Percentiles rank a stretch among this genome's conserved stretches.
These are phyloP conservation scores for Penicillium brasilianum DNA, from an alignment of 2,329 filamentous ascomycete genomes.

Conservation along the genomic window DNA sequence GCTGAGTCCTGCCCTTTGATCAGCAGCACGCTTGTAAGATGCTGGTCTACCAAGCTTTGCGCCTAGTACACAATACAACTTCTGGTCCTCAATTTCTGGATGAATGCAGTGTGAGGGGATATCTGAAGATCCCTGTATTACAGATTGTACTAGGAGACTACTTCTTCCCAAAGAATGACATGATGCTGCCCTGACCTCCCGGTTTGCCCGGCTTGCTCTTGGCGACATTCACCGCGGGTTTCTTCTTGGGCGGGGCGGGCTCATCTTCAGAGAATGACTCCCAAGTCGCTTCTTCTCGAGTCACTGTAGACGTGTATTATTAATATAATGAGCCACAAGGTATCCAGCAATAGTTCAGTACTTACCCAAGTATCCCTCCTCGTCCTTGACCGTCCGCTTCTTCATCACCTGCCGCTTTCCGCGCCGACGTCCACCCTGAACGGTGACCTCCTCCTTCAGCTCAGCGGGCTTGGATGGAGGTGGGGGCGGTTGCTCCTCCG, in stretches of 20 bases:
- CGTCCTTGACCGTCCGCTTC: constrained; percentile 85
- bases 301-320: constrained; percentile 63
- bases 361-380: constrained; percentile 86
- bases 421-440: constrained; percentile 69
- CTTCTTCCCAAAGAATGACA: constrained; percentile 90
- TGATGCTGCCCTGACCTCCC: constrained; percentile 73
- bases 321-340: neutral
- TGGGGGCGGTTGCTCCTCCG: constrained; percentile 40
- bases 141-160: constrained; percentile 37
- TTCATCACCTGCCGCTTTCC: constrained; percentile 82
- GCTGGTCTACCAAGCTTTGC: neutral
- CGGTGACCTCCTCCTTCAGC: constrained; percentile 57
- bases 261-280: constrained; percentile 95
- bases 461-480: constrained; percentile 50
- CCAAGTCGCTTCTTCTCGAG: constrained; percentile 82
- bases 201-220: constrained; percentile 65
- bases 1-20: no score
- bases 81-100: neutral
- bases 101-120: neutral
- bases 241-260: constrained; percentile 56
- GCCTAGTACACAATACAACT: neutral
- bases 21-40: no score
- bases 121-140: neutral
- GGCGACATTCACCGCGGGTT: constrained; percentile 48
- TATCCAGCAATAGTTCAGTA: constrained; percentile 14